phyloP scores from a whole-genome alignment of 495 filamentous ascomycete species.

The Hypoxylon cercidicola region DNA sequence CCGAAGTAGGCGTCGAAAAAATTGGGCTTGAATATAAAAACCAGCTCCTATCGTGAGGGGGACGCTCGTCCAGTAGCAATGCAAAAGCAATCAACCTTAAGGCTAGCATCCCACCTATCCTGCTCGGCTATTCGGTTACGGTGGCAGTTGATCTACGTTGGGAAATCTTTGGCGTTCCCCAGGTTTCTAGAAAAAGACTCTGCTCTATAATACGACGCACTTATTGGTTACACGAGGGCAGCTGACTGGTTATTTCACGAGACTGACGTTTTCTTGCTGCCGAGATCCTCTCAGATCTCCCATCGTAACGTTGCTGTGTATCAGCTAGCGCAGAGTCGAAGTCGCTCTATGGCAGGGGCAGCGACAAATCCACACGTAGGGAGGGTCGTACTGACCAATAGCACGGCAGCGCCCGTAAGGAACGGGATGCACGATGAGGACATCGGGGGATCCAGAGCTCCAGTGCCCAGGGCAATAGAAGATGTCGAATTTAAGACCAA shows the following conservation, averaged over 20 bases:
- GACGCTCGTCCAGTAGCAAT: constrained; percentile 12
- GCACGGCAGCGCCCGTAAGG: constrained; percentile 9
- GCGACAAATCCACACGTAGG: constrained; percentile 22
- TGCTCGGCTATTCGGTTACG: constrained; percentile 39
- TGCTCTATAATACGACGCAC: constrained; percentile 19
- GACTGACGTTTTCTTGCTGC: constrained; percentile 37
- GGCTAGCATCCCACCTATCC: constrained; percentile 33
- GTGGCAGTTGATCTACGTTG: constrained; percentile 36
- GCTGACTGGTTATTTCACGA: constrained; percentile 27
- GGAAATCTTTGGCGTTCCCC: constrained; percentile 29
- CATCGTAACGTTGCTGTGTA: constrained; percentile 42
- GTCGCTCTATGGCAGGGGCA: constrained; percentile 28
- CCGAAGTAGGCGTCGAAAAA: constrained; percentile 44
- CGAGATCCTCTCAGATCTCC: constrained; percentile 40
- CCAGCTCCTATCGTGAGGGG: constrained; percentile 15
- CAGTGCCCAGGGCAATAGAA: background rate
- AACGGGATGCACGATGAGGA: constrained; percentile 14
- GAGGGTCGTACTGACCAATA: constrained; percentile 19
- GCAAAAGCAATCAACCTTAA: constrained; percentile 34
- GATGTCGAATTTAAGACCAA: constrained; percentile 2
- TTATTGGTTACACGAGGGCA: constrained; percentile 37
- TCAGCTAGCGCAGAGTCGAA: constrained; percentile 28
- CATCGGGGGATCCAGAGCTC: background rate
- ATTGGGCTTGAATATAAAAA: constrained; percentile 18
- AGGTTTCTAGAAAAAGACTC: constrained; percentile 35